Percentiles rank a stretch among this genome's conserved stretches.
These are phyloP conservation scores for Candida verbasci DNA, from an alignment of 805 yeast species.

Conservation along the genomic window DNA sequence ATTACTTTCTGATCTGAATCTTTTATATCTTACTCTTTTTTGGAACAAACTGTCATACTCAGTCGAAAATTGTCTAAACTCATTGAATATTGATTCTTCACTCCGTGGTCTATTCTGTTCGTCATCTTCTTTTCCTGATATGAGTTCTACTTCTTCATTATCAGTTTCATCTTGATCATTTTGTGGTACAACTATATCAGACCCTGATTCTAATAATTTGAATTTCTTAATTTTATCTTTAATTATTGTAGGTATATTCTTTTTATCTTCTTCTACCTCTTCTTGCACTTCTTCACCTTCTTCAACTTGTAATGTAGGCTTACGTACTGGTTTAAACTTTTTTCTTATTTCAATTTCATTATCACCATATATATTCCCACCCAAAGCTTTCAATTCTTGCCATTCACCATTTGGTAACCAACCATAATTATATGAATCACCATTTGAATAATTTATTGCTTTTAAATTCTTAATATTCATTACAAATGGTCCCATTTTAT, in stretches of 20 bases:
- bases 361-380: slow-evolving; percentile 10
- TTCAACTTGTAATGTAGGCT: background rate
- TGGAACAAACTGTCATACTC: background rate
- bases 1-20: background rate
- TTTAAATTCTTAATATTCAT: slow-evolving; percentile 23
- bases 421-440: slow-evolving; percentile 26
- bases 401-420: slow-evolving; percentile 14
- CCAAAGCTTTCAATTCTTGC: slow-evolving; percentile 11
- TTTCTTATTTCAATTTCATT: background rate
- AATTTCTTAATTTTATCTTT: background rate
- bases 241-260: background rate
- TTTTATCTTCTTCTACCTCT: background rate
- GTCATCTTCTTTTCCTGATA: background rate
- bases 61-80: background rate
- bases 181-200: background rate
- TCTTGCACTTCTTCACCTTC: too few species aligned
- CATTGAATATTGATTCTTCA: too few species aligned
- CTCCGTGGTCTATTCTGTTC: too few species aligned
- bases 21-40: background rate
- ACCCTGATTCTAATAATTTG: background rate
- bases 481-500: slow-evolving; percentile 23
- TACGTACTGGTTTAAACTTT: background rate
- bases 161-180: background rate
- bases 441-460: slow-evolving; percentile 26
- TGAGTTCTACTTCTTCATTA: background rate